phyloP scores from a whole-genome alignment of 768 basidiomycete species.

The Suillus tomentosus region DNA sequence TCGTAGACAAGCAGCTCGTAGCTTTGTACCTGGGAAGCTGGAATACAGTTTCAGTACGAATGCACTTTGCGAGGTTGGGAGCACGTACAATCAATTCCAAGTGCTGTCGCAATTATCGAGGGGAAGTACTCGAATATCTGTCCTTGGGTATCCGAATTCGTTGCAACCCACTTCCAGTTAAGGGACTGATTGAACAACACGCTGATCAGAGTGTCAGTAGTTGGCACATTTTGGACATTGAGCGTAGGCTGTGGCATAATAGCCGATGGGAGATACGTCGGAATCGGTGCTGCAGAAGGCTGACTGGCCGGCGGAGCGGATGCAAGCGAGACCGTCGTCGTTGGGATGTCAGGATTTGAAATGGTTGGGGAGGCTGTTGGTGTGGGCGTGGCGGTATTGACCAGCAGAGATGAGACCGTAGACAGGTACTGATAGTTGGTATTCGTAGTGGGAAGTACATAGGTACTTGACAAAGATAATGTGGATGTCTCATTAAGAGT shows the following conservation, averaged over 20 bases:
- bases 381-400: slow-evolving; percentile 25
- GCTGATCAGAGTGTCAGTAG: slow-evolving; percentile 54
- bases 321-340: slow-evolving; percentile 30
- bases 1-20: slow-evolving; percentile 71
- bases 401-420: slow-evolving; percentile 36
- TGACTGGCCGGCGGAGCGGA: slow-evolving; percentile 25
- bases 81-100: slow-evolving; percentile 45
- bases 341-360: slow-evolving; percentile 42
- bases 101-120: slow-evolving; percentile 44
- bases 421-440: slow-evolving; percentile 37
- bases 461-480: slow-evolving; percentile 18
- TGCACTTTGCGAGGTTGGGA: slow-evolving; percentile 13
- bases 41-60: slow-evolving; percentile 35
- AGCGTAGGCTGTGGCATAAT: slow-evolving; percentile 49
- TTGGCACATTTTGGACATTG: slow-evolving; percentile 32
- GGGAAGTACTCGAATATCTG: slow-evolving; percentile 83
- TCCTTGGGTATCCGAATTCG: slow-evolving; percentile 54
- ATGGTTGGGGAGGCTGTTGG: slow-evolving; percentile 24
- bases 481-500: slow-evolving; percentile 10
- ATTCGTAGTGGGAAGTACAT: slow-evolving; percentile 22
- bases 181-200: slow-evolving; percentile 62
- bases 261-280: slow-evolving; percentile 57
- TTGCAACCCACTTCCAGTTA: slow-evolving; percentile 71
- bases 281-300: slow-evolving; percentile 44
- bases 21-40: slow-evolving; percentile 42